Percentiles rank a stretch among this genome's conserved stretches.
Evolutionary conservation across 257 asterid species (phyloP).

Genomic region (Lycium barbarum): DNA sequence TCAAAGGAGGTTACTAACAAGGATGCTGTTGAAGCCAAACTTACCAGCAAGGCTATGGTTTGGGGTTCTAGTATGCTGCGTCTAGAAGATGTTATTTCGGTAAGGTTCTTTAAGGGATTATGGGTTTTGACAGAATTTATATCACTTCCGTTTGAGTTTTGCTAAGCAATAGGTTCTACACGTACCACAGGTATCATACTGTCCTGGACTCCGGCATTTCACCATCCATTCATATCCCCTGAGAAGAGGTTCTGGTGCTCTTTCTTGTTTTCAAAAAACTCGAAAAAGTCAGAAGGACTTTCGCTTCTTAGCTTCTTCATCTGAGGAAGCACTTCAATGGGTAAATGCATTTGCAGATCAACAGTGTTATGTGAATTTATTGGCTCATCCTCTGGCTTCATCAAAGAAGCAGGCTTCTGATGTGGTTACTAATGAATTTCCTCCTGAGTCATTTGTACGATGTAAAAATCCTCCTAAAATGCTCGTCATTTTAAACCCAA

Average conservation of each 20-base stretch:
- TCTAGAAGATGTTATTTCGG: conserved; percentile 86
- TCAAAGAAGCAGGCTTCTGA: conserved; percentile 71
- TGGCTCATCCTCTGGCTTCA: conserved; percentile 91
- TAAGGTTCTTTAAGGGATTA: conserved; percentile 43
- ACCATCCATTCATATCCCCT: conserved; percentile 91
- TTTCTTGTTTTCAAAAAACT: conserved; percentile 60
- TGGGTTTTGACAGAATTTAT: conserved; percentile 26
- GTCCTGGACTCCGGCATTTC: conserved; percentile 87
- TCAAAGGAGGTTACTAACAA: conserved; percentile 53
- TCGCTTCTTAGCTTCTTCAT: conserved; percentile 78
- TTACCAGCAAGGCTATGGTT: conserved; percentile 88
- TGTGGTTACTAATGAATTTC: conserved; percentile 69
- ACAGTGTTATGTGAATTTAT: conserved; percentile 89
- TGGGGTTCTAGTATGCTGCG: conserved; percentile 77
- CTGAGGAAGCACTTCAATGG: conserved; percentile 95
- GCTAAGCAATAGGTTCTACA: conserved; percentile 13
- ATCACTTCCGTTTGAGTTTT: conserved; percentile 29
- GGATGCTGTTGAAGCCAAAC: conserved; percentile 79
- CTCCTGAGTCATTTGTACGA: conserved; percentile 82
- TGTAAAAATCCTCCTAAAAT: conserved; percentile 87
- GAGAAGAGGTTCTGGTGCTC: conserved; percentile 61
- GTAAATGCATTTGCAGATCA: conserved; percentile 97
- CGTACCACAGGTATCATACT: conserved; percentile 79
- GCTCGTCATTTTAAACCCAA: conserved; percentile 96
- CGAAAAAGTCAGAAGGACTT: conserved; percentile 79